Percentiles rank a stretch among this genome's conserved stretches.
These are phyloP conservation scores for Tetratostichococcus sp. DNA, from an alignment of 139 green algal species.

Conservation along the genomic window DNA sequence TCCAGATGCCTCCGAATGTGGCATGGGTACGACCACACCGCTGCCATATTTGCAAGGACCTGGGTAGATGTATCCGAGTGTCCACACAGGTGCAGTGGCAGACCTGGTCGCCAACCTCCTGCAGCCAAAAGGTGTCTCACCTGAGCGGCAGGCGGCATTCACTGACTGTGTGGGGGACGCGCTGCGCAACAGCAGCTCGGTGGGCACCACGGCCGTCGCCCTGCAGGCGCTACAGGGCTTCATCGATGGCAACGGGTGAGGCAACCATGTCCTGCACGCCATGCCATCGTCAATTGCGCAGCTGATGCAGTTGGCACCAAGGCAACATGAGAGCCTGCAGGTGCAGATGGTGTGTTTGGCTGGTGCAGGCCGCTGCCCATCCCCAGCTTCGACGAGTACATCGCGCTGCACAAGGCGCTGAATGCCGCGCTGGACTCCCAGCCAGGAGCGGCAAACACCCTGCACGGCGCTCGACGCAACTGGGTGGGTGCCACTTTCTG, in stretches of 20 bases:
- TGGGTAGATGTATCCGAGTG: no score
- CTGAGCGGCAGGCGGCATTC: neutral
- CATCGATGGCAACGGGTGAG: conserved; percentile 12
- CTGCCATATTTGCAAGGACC: no score
- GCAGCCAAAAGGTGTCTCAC: neutral
- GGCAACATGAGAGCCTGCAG: no score
- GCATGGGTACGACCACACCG: no score
- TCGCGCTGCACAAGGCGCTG: conserved; percentile 11
- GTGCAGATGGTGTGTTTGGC: no score
- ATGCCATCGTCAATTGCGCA: no score
- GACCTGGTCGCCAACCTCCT: neutral
- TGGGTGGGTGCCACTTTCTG: neutral
- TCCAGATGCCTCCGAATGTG: no score
- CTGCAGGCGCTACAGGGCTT: conserved; percentile 44
- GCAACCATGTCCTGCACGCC: neutral
- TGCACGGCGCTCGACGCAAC: neutral
- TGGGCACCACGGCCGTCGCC: conserved; percentile 29
- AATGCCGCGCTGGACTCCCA: neutral
- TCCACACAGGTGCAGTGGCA: no score
- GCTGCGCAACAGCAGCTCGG: neutral
- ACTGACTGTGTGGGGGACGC: neutral
- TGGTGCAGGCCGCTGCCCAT: conserved; percentile 24
- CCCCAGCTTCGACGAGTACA: conserved; percentile 16
- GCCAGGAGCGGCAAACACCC: neutral
- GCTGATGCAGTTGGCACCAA: no score